Evolutionary conservation across 2,329 filamentous ascomycete genomes (phyloP), one percentile per base, ranked within the genome.

Genomic region (Talaromyces sp.): DNA sequence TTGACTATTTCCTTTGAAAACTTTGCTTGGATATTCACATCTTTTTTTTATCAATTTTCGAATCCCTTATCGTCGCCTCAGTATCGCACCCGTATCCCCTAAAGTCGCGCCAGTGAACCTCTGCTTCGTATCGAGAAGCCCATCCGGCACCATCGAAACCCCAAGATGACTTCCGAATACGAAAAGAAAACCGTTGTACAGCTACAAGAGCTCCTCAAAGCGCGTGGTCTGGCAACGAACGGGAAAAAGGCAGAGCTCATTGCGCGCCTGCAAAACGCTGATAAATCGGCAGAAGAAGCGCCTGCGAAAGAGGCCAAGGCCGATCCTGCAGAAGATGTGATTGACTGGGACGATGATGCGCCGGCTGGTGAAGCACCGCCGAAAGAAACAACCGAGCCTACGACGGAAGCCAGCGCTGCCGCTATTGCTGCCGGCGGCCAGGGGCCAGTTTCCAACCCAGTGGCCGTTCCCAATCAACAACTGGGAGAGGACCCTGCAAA

Each of bases 221-320:
- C 74, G 24, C 78, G 79, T 46, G 74, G 70, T n/a, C 72, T 81
- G 43, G 72, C 77, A 73, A 70, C 27, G 71, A 81, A 50, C 70
- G 79, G 79, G 60, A 81, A 81, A 65, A 81, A 81, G 66, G 79
- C 78, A 21, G 79, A 81, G 5, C 70, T 81, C 59, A 72, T 81
- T 50, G 75, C 77, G 53, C 77, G 79, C 59, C 70, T 81, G 50
- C 73, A 77, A 60, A 72, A 80, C 64, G 73, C 77, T 61, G 79
- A 81, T 54, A 69, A 64, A 54, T 26, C 59, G 17, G 56, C 59
- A 56, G 46, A 27, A 21, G 50, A 54, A 54, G 35, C 59, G 3
- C 50, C 53, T 26, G n/a, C 29, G 19, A 69, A 67, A 17, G 50
- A 58, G 21, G 63, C 64, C 10, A 71, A 73, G 59, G 64, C 69